A percentile compares a stretch with the other conserved stretches of the same genome.
Conservation (phyloP, 176 grass and related monocot species). For the Hsuehochloa calcarea region DNA sequence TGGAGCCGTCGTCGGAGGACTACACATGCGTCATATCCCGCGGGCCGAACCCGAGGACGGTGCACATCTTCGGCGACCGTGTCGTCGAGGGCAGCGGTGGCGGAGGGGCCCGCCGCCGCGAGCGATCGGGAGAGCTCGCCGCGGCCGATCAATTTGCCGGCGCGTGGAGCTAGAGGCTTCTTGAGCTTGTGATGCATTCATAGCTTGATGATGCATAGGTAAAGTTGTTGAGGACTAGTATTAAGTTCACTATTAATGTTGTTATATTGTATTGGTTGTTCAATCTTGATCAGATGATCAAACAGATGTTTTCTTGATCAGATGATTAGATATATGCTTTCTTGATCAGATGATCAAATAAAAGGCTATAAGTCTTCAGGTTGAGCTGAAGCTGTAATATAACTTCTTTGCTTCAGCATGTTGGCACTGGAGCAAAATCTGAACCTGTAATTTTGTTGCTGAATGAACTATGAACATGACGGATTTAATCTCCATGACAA, state of each 20-base stretch:
- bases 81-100: slow-evolving; percentile 40
- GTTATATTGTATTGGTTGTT: slow-evolving; percentile 26
- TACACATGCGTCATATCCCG: slow-evolving; percentile 75
- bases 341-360: slow-evolving; percentile 16
- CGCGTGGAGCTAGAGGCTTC: slow-evolving; percentile 26
- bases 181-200: slow-evolving; percentile 29
- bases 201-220: slow-evolving; percentile 22
- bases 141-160: slow-evolving; percentile 18
- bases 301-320: slow-evolving; percentile 13
- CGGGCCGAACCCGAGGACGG: slow-evolving; percentile 54
- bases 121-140: slow-evolving; percentile 25
- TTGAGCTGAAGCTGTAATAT: slow-evolving; percentile 37
- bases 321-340: slow-evolving; percentile 21
- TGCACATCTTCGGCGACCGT: slow-evolving; percentile 63
- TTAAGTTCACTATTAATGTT: not conserved
- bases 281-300: slow-evolving; percentile 38
- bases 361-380: not conserved
- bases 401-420: not conserved
- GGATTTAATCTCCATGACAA: not conserved
- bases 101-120: not conserved
- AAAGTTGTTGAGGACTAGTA: slow-evolving; percentile 3
- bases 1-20: slow-evolving; percentile 65
- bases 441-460: slow-evolving; percentile 9
- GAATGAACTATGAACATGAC: not conserved
- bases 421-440: not conserved